Evolutionary conservation across 169 alveolate species (phyloP), one percentile per base, ranked within the genome.

Genomic region (Cryptosporidium felis): DNA sequence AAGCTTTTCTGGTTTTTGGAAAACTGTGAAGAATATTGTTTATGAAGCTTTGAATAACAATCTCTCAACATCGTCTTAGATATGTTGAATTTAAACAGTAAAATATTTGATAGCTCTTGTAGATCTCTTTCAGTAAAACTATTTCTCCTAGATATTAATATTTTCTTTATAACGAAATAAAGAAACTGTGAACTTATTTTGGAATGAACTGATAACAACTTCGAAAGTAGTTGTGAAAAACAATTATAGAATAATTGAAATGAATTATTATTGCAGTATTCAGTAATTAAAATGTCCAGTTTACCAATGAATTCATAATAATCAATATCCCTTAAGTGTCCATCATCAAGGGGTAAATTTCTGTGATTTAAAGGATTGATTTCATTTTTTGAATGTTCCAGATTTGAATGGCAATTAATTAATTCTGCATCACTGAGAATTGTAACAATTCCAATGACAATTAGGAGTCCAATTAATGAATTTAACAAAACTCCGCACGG

Each of bases 21-120:
- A 34, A 53, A 30, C 9, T 16, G 36, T 21, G 59, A 16, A 8
- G 21, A 40, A 28, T 74, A 32, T 4, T 40, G 46, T 8, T 56
- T 74, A 40, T 30, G 23, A 36, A 74, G 34, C 44, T 74, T 44
- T 5, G 65, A 49, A n/a, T 74, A 74, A 5, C 85, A 74, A 5
- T 12, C 5, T 14, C 21, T 38, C n/a, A 74, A 18, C 56, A 59
- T 74, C 26, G 51, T 23, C 32, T 56, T 74, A 6, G 74, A 32
- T 23, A 74, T 26, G 4, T 61, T 61, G 10, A 74, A 47, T 14
- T 10, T 49, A 49, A 26, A 53, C 2, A 74, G 16, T 21, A 74
- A 5, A n/a, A 34, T 23, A 12, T 74, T 32, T 2, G 74, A 49
- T 3, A 74, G 1, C 3, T 53, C 53, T 74, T 56, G 58, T 36